Conservation (phyloP, 2,329 filamentous ascomycete genomes). For the Cadophora malorum region DNA sequence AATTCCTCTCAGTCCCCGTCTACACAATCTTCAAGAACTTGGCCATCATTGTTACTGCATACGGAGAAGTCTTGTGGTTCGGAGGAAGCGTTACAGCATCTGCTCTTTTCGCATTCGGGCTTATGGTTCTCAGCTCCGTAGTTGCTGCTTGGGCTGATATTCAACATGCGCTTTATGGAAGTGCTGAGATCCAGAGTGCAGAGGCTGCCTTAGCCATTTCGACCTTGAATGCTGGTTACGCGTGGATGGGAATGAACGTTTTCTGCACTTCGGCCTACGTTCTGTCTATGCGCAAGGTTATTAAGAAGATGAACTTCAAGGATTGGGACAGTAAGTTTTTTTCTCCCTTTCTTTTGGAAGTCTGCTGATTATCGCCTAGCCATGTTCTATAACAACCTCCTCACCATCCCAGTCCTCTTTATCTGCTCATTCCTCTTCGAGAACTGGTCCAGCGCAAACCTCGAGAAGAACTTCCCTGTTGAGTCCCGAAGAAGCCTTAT, state of each 20-base stretch:
- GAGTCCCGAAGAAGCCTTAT: slow-evolving; percentile 80
- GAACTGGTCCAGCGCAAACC: slow-evolving; percentile 89
- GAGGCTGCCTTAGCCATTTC: slow-evolving; percentile 79
- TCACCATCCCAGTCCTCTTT: slow-evolving; percentile 92
- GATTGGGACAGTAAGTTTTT: slow-evolving; percentile 91
- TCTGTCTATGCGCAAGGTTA: slow-evolving; percentile 94
- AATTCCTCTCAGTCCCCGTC: slow-evolving; percentile 95
- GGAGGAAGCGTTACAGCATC: slow-evolving; percentile 88
- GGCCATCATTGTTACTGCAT: slow-evolving; percentile 98
- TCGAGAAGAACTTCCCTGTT: slow-evolving; percentile 86
- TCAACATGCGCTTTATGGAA: slow-evolving; percentile 74
- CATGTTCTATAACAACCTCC: slow-evolving; percentile 99
- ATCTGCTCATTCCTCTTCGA: slow-evolving; percentile 82
- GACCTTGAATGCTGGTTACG: slow-evolving; percentile 91
- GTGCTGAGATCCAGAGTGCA: slow-evolving; percentile 42
- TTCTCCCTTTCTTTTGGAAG: background rate
- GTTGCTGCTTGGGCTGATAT: slow-evolving; percentile 98
- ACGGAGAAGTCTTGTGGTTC: slow-evolving; percentile 98
- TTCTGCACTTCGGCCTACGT: slow-evolving; percentile 92
- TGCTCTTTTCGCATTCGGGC: slow-evolving; percentile 88
- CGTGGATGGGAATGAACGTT: slow-evolving; percentile 98
- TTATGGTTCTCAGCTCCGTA: slow-evolving; percentile 95
- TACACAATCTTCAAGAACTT: slow-evolving; percentile 99
- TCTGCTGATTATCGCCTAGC: slow-evolving; percentile 60
- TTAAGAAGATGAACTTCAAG: slow-evolving; percentile 99